Conservation (phyloP, 179 eudicot genomes). For the Corrigiola litoralis region DNA sequence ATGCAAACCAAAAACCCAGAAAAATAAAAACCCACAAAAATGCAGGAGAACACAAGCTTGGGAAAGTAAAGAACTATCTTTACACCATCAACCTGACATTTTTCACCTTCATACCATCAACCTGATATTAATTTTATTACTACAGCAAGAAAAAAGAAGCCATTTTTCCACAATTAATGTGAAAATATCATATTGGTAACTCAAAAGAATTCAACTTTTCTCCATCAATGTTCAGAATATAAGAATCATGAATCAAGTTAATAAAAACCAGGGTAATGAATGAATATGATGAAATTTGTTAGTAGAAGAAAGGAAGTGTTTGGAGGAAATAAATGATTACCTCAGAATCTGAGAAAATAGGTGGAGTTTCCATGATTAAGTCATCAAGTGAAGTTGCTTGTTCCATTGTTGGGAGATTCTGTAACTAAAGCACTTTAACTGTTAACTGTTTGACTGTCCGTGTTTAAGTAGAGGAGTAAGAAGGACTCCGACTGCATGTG, state of each 20-base stretch:
- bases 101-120: background rate
- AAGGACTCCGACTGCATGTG: no score
- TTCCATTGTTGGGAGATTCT: slow-evolving; percentile 14
- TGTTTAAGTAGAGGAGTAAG: no score
- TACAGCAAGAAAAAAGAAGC: no score
- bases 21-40: background rate
- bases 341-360: slow-evolving; percentile 33
- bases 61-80: background rate
- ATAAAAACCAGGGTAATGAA: background rate
- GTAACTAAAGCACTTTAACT: background rate
- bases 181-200: background rate
- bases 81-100: background rate
- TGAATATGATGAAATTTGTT: background rate
- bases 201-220: background rate
- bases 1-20: background rate
- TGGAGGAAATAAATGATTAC: background rate
- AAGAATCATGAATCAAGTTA: background rate
- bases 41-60: background rate
- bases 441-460: background rate
- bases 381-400: slow-evolving; percentile 6
- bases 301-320: no score
- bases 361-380: background rate
- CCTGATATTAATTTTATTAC: no score
- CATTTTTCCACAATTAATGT: background rate
- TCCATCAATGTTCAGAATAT: background rate